A percentile compares a stretch with the other conserved stretches of the same genome.
These are phyloP conservation scores for Magnolia kwangsiensis DNA, from an alignment of 164 flowering plant species.

Conservation along the genomic window DNA sequence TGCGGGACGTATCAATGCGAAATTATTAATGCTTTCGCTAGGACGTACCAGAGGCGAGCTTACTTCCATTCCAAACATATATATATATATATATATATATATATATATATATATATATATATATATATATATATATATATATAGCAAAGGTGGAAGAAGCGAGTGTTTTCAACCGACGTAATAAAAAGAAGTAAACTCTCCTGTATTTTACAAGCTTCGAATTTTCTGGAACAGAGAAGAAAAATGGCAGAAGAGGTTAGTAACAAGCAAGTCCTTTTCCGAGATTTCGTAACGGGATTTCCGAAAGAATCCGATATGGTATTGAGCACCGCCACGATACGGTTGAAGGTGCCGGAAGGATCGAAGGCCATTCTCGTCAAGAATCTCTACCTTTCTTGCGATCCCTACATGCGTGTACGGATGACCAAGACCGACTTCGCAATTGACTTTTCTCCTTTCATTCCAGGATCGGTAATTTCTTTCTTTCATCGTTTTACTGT, in stretches of 20 bases:
- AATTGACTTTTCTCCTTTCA: constrained; percentile 3
- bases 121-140: too few relatives aligned
- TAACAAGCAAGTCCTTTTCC: constrained; percentile 32
- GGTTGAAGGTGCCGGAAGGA: constrained; percentile 22
- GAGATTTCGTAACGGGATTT: constrained; percentile 22
- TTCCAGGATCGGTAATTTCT: constrained; percentile 17
- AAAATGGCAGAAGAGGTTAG: constrained; percentile 10
- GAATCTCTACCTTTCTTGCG: constrained; percentile 32
- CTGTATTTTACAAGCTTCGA: too few relatives aligned
- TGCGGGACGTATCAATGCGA: too few relatives aligned
- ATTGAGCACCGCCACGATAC: constrained; percentile 1
- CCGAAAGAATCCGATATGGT: constrained; percentile 34
- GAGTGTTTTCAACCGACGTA: too few relatives aligned
- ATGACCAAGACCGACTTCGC: constrained; percentile 6
- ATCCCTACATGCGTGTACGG: constrained; percentile 20
- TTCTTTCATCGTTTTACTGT: background rate
- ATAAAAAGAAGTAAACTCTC: too few relatives aligned
- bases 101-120: too few relatives aligned
- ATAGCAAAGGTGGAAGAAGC: too few relatives aligned
- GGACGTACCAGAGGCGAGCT: too few relatives aligned
- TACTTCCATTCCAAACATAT: too few relatives aligned
- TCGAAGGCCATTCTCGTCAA: constrained; percentile 19
- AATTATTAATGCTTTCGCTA: too few relatives aligned
- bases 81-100: too few relatives aligned
- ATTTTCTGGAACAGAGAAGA: background rate